Conservation (phyloP, 306 rosid genomes). For the Cyamopsis tetragonoloba region DNA sequence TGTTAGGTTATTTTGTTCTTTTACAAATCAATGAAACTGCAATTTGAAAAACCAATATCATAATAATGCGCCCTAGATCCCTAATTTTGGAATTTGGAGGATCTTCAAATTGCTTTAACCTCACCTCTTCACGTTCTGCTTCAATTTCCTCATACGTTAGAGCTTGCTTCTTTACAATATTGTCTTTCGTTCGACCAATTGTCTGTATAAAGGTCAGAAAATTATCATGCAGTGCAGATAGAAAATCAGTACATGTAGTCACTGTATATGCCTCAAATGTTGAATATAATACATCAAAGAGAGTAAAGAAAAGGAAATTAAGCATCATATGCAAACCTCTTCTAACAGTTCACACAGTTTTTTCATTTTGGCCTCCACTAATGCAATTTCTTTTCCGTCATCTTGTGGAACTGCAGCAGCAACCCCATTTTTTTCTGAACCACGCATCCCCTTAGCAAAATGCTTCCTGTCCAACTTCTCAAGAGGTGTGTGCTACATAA, state of each 20-base stretch:
- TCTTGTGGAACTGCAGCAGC: conserved; percentile 44
- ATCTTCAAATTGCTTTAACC: conserved; percentile 26
- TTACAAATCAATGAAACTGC: background rate
- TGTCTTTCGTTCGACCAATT: conserved; percentile 79
- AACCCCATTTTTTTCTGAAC: conserved; percentile 47
- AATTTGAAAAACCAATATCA: background rate
- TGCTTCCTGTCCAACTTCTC: conserved; percentile 87
- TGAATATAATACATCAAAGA: conserved; percentile 7
- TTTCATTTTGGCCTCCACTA: conserved; percentile 67
- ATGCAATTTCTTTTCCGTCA: conserved; percentile 66
- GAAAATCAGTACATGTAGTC: background rate
- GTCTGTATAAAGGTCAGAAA: conserved; percentile 49
- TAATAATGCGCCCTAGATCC: background rate
- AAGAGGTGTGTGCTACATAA: conserved; percentile 73
- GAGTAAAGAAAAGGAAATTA: conserved; percentile 5
- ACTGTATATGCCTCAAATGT: background rate
- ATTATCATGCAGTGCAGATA: conserved; percentile 7
- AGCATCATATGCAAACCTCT: conserved; percentile 53
- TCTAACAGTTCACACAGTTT: conserved; percentile 67
- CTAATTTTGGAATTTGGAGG: conserved; percentile 4
- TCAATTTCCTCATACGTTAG: conserved; percentile 93
- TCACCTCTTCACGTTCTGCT: conserved; percentile 96
- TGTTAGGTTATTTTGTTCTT: background rate
- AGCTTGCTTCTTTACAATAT: conserved; percentile 91
- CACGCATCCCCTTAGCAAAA: conserved; percentile 68